phyloP scores from a whole-genome alignment of 2,329 filamentous ascomycete species.

The Dactylellina parvicollis region DNA sequence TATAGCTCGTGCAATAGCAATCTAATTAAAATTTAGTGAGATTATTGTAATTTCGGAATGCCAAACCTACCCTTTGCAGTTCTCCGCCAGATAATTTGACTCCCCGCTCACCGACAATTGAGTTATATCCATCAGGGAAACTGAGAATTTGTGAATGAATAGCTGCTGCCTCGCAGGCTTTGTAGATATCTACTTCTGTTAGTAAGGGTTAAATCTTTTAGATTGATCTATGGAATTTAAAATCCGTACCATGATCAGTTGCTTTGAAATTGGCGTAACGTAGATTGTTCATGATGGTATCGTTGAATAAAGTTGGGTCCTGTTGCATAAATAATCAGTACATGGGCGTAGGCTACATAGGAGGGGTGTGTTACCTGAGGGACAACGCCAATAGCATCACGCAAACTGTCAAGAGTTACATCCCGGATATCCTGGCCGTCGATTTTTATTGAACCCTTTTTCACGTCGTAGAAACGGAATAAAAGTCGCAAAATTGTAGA shows the following conservation, averaged over 20 bases:
- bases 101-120: slow-evolving; percentile 65
- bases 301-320: slow-evolving; percentile 72
- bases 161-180: slow-evolving; percentile 70
- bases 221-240: neutral
- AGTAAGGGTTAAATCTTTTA: neutral
- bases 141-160: slow-evolving; percentile 72
- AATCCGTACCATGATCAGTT: slow-evolving; percentile 64
- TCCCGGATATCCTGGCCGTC: slow-evolving; percentile 71
- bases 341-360: neutral
- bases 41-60: neutral
- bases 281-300: slow-evolving; percentile 72
- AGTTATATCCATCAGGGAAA: slow-evolving; percentile 68
- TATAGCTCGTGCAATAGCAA: slow-evolving; percentile 61
- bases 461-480: slow-evolving; percentile 70
- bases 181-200: slow-evolving; percentile 65
- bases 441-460: slow-evolving; percentile 67
- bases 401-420: slow-evolving; percentile 69
- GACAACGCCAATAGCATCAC: slow-evolving; percentile 71
- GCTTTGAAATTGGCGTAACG: slow-evolving; percentile 72
- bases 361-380: slow-evolving; percentile 61
- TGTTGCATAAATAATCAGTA: slow-evolving; percentile 60
- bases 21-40: slow-evolving; percentile 47
- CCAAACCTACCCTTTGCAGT: slow-evolving; percentile 62
- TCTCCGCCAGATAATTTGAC: slow-evolving; percentile 67
- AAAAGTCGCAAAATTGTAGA: slow-evolving; percentile 72